These are phyloP conservation scores for Ophiostoma sp. DNA, from an alignment of 2,329 filamentous ascomycete species.

Conservation along the genomic window DNA sequence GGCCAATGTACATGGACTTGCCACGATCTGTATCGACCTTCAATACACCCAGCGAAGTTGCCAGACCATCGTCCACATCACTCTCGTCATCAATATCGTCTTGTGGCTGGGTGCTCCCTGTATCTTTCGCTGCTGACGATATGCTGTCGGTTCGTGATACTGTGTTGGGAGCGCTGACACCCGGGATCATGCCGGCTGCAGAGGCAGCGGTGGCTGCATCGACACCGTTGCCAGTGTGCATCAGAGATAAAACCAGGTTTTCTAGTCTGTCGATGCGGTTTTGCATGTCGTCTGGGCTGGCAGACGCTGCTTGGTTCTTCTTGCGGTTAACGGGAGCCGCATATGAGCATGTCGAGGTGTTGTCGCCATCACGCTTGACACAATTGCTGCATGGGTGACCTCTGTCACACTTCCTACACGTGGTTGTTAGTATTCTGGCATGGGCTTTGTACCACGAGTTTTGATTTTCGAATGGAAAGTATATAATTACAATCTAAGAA, in stretches of 20 bases:
- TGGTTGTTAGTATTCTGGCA: constrained; percentile 10
- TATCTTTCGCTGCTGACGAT: constrained; percentile 41
- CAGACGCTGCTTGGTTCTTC: constrained; percentile 65
- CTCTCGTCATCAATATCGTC: constrained; percentile 63
- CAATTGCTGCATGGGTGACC: constrained; percentile 92
- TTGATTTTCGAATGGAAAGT: not conserved
- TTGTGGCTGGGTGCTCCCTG: constrained; percentile 29
- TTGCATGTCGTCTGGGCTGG: constrained; percentile 91
- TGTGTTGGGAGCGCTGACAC: constrained; percentile 23
- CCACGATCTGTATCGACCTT: constrained; percentile 76
- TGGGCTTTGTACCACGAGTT: not conserved
- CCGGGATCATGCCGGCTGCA: constrained; percentile 34
- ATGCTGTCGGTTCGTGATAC: constrained; percentile 47
- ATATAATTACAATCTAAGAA: constrained; percentile 28
- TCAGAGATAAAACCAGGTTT: constrained; percentile 85
- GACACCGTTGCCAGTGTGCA: constrained; percentile 74
- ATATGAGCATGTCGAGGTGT: constrained; percentile 81
- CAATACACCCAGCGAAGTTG: constrained; percentile 75
- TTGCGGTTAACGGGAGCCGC: constrained; percentile 69
- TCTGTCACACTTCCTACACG: constrained; percentile 82
- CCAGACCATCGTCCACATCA: constrained; percentile 67
- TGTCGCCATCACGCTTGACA: constrained; percentile 82
- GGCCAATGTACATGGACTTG: constrained; percentile 78
- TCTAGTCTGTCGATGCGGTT: constrained; percentile 95
- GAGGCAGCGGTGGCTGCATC: constrained; percentile 39